phyloP scores from a whole-genome alignment of 768 basidiomycete genomes.

The Royoungia palumana region DNA sequence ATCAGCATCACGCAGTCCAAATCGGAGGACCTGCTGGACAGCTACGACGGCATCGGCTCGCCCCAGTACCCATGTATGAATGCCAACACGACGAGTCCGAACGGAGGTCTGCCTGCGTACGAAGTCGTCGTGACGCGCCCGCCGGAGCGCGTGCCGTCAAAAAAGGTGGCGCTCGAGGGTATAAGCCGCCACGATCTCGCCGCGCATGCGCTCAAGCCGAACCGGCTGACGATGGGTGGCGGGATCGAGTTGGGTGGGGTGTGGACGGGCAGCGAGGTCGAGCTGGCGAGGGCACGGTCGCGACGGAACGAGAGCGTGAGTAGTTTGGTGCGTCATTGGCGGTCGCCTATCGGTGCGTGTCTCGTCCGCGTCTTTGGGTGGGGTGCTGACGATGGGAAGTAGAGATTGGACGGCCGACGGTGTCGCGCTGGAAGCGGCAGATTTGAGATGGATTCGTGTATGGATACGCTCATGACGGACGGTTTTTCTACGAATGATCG shows the following conservation, averaged over 20 bases:
- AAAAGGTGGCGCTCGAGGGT: slow-evolving; percentile 33
- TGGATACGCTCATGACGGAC: neutral
- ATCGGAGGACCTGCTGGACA: neutral
- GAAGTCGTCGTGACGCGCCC: slow-evolving; percentile 29
- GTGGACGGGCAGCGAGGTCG: slow-evolving; percentile 38
- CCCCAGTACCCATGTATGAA: too few species aligned
- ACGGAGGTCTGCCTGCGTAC: slow-evolving; percentile 18
- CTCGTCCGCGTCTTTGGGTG: neutral
- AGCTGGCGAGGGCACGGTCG: slow-evolving; percentile 43
- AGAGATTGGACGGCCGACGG: slow-evolving; percentile 14
- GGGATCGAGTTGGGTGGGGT: slow-evolving; percentile 19
- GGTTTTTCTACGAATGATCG: too few species aligned
- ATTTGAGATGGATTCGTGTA: neutral
- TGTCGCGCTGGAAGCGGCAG: slow-evolving; percentile 1
- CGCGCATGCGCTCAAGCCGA: slow-evolving; percentile 12
- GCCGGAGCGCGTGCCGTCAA: neutral
- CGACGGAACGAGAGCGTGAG: slow-evolving; percentile 34
- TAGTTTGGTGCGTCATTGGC: slow-evolving; percentile 60
- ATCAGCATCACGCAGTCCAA: slow-evolving; percentile 10
- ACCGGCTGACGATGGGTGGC: slow-evolving; percentile 23
- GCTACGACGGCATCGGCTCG: neutral
- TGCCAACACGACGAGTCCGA: too few species aligned
- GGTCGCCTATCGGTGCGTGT: slow-evolving; percentile 62
- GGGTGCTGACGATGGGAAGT: neutral
- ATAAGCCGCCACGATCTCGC: slow-evolving; percentile 2